These are phyloP conservation scores for Melaleuca quinquenervia DNA, from an alignment of 345 rosid genomes.

Conservation along the genomic window DNA sequence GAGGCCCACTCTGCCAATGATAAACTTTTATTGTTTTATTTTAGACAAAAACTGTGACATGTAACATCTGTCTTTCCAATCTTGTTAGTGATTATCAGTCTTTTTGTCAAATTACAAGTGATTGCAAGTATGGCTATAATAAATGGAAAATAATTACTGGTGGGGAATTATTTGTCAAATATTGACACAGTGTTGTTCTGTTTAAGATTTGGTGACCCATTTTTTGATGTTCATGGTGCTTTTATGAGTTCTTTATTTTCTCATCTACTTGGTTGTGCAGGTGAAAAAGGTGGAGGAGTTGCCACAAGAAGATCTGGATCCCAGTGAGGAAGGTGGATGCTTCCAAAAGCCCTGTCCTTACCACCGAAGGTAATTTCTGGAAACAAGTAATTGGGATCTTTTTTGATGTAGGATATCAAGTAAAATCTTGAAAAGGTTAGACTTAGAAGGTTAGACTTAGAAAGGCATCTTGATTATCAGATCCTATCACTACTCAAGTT, in stretches of 20 bases:
- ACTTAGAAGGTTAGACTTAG: neutral
- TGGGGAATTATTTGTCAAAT: neutral
- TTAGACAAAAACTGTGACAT: neutral
- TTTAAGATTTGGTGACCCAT: neutral
- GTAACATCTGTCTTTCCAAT: neutral
- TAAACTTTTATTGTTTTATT: neutral
- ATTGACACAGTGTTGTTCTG: neutral
- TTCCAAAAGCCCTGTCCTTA: conserved; percentile 21
- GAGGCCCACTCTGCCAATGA: neutral
- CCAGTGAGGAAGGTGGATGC: conserved; percentile 20
- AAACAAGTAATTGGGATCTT: neutral
- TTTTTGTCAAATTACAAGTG: neutral
- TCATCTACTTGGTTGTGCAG: conserved; percentile 15
- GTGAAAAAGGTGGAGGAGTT: conserved; percentile 56
- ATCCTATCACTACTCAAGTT: neutral
- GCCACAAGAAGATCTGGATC: conserved; percentile 15
- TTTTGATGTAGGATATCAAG: neutral
- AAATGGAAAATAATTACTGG: neutral
- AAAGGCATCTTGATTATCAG: neutral
- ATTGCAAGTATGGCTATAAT: neutral
- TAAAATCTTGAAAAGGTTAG: neutral
- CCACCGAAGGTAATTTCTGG: conserved; percentile 28
- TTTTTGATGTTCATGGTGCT: neutral
- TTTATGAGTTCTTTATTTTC: neutral
- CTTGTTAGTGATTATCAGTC: neutral